Base-by-base conservation (phyloP, 495 filamentous ascomycete genomes). In the Xylaria cubensis region DNA sequence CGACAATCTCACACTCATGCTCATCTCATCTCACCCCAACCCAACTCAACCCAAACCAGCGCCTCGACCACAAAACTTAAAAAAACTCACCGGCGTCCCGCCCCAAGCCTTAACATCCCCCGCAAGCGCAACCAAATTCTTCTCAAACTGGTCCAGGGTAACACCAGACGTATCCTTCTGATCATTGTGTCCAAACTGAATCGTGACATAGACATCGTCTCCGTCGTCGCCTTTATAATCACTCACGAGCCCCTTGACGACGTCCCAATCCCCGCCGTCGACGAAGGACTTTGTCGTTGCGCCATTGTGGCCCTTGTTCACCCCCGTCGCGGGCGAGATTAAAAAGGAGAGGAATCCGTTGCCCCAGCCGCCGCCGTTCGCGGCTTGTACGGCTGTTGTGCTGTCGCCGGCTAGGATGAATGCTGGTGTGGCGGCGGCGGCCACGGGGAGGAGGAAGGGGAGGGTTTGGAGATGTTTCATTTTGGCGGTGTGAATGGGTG, bases 141-240 rank as follows among this genome's bases (percentile, higher is more conserved):
- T 73, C 4, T 74, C 70, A 72, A 79, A 87, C 46, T 82, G 61
- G 3, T 71, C 73, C 3, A 87, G 69, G 4, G 73, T 77, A 55
- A 86, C 80, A 13, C 80, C 81, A 7, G 74, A 77, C 3, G 71
- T 69, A 13, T 67, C 65, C 73, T 88, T 88, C 72, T 89, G 86
- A 69, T 89, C 86, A 64, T 88, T 88, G 66, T 89, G 86, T 8
- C 87, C 87, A 66, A 88, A 89, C 78, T 88, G 80, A 50, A 88
- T 84, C 1, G 86, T 88, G 3, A 88, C 85, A 56, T 81, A 85
- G 32, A 80, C 76, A 0, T 79, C 74, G 69, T 84, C 82, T 5
- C 74, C 71, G 9, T 29, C 71, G 9, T 29, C 72, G 6, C 24
- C 71, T 9, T 62, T 74, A 10, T 76, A 72, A 9, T 74, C 73